Evolutionary conservation across 495 filamentous ascomycete genomes (phyloP), one percentile per base, ranked within the genome.

Genomic region (Penicillium pancosmium): DNA sequence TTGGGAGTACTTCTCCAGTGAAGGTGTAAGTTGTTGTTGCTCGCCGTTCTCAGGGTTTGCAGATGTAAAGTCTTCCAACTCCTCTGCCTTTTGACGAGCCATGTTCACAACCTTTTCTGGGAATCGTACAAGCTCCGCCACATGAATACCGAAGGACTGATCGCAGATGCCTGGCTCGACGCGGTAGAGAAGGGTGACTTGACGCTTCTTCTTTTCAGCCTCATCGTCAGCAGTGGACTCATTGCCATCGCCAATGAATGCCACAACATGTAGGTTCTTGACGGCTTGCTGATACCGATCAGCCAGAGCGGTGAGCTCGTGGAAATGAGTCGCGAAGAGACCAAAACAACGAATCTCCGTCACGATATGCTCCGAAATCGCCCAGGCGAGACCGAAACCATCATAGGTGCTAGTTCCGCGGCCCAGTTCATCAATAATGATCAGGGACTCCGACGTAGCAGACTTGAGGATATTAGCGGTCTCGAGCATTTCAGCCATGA

Each of bases 401-500:
- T 99, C 95, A 72, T 99, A 99, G 0, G 95, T 99, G 59, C 92
- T 97, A 1, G 94, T 99, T 52, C 94, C 94, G 56, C 94, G 90
- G 27, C 94, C 94, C n/a, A 99, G 86, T 75, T 99, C 94, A 75
- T 99, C 95, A 65, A 98, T 96, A 74, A 99, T 97, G 70, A 99
- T 96, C 52, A 99, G 81, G 5, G 89, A 93, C 66, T 98, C 94
- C 8, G 87, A 87, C 2, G 94, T 98, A 4, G 94, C 94, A 5
- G 90, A 93, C 75, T 98, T 98, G 68, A 99, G 89, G 60, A 99
- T 99, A 67, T 97, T 97, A 56, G 94, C 91, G 0, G 94, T 99
- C 69, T 99, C 94, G 25, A 99, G 83, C 94, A 99, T 99, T 78
- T 99, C 94, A 0, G 95, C 95, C 95, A 99, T 99, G 80, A 99